Evolutionary conservation across 1,284 basidiomycete genomes (phyloP).

Genomic region (Dichomitus squalens): DNA sequence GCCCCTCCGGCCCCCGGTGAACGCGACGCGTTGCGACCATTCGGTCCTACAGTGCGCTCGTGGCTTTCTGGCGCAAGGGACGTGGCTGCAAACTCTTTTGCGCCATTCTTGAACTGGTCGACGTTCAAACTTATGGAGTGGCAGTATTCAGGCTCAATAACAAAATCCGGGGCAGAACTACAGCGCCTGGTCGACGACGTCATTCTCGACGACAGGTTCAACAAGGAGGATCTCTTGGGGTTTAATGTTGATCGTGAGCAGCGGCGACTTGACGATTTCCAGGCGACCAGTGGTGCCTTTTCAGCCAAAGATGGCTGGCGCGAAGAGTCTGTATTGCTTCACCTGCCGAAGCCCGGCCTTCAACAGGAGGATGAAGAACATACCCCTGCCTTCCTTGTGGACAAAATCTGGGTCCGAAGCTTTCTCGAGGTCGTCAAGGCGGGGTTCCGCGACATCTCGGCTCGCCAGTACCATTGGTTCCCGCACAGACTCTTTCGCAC

Average conservation of each 20-base stretch:
- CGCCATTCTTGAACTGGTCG: slow-evolving; percentile 32
- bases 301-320: slow-evolving; percentile 29
- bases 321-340: slow-evolving; percentile 18
- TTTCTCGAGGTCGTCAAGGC: slow-evolving; percentile 15
- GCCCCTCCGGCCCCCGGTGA: not conserved
- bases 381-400: slow-evolving; percentile 29
- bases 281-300: not conserved
- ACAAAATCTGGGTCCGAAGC: slow-evolving; percentile 21
- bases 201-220: slow-evolving; percentile 28
- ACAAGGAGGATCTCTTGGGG: slow-evolving; percentile 17
- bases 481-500: not conserved
- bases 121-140: slow-evolving; percentile 33
- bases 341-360: slow-evolving; percentile 22
- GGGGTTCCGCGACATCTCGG: not conserved
- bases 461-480: not conserved
- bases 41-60: not conserved
- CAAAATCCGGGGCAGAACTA: slow-evolving; percentile 32
- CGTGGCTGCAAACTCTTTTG: slow-evolving; percentile 13
- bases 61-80: not conserved
- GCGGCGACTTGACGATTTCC: slow-evolving; percentile 18
- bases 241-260: slow-evolving; percentile 22
- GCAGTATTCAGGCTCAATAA: slow-evolving; percentile 29
- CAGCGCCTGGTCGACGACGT: slow-evolving; percentile 34
- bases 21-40: not conserved
- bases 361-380: slow-evolving; percentile 23